Conservation (phyloP, 768 basidiomycete species). For the Tricholoma furcatifolium region DNA sequence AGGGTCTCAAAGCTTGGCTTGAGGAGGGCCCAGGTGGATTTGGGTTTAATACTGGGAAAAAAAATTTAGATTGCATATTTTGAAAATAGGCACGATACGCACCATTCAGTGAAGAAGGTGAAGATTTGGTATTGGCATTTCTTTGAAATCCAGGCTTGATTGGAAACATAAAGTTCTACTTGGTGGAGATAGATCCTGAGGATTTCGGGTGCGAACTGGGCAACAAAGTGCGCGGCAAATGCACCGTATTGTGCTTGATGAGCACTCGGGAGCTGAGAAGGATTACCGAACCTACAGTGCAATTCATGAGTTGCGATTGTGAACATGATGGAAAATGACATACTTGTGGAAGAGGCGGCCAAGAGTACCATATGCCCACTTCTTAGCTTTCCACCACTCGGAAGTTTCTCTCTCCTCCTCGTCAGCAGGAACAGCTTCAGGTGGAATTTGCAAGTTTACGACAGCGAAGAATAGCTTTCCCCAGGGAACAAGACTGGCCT, state of each 20-base stretch:
- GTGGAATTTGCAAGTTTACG: constrained; percentile 69
- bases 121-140: constrained; percentile 85
- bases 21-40: constrained; percentile 84
- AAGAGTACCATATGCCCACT: constrained; percentile 87
- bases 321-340: background rate
- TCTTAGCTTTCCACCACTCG: constrained; percentile 93
- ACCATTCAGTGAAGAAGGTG: constrained; percentile 89
- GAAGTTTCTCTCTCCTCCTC: constrained; percentile 73
- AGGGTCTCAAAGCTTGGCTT: constrained; percentile 82
- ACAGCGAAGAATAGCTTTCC: constrained; percentile 79
- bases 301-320: background rate
- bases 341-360: constrained; percentile 78
- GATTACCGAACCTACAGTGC: constrained; percentile 70
- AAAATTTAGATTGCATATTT: background rate
- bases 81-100: constrained; percentile 20
- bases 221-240: constrained; percentile 79
- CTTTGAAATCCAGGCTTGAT: constrained; percentile 76
- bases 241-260: constrained; percentile 65
- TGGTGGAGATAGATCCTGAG: constrained; percentile 73
- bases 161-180: constrained; percentile 71
- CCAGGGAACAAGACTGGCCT: constrained; percentile 83
- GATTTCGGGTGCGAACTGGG: constrained; percentile 82
- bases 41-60: constrained; percentile 76
- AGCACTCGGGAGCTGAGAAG: constrained; percentile 77
- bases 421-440: constrained; percentile 63